Base-by-base conservation (phyloP, 495 filamentous ascomycete species). In the Jackrogersella multiformis region DNA sequence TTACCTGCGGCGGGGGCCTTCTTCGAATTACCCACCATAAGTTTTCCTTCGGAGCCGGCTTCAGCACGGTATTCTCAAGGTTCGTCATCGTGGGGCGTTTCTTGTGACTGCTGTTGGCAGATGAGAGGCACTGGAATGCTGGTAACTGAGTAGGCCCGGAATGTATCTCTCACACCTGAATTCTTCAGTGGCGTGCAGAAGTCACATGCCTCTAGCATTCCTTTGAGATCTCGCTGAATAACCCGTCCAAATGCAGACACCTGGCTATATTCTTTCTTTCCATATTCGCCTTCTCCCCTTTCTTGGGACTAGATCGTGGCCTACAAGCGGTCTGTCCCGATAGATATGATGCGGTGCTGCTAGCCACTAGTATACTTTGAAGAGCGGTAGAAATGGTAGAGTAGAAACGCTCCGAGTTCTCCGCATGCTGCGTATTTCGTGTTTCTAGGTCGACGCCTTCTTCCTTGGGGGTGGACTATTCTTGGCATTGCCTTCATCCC, bases 201-300 rank as follows among this genome's bases (percentile, higher is more conserved):
- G 28, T 63, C 65, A 63, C 52, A 45, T 42, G 46, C 51, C 26
- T 54, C 56, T 42, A 42, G 36, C 73, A 75, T 75, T 73, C 73
- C 73, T 71, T 67, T 64, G 46, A 67, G 9, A 15, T 1, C 36
- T 51, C 18, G 51, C 54, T 55, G 61, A 59, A 55, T 45, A 64
- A 56, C 56, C 60, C 70, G 23, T 68, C 74, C 56, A 75, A 69
- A 62, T 74, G 77, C 76, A 73, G 76, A 61, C 61, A 69, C 41
- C 48, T 66, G 10, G 51, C 48, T 56, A 49, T 49, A 61, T 64
- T 45, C 61, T 48, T 70, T 58, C 44, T 68, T 46, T 21, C 39
- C 56, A 39, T 70, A 53, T 20, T 36, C 28, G 18, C n/a, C 65
- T 42, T 51, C 34, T 21, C 34, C 42, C n/a, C 45, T 63, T 42